Percentiles rank a stretch among this genome's conserved stretches.
Conservation (phyloP, 23 red algal species). For the Gracilaria gracilis region DNA sequence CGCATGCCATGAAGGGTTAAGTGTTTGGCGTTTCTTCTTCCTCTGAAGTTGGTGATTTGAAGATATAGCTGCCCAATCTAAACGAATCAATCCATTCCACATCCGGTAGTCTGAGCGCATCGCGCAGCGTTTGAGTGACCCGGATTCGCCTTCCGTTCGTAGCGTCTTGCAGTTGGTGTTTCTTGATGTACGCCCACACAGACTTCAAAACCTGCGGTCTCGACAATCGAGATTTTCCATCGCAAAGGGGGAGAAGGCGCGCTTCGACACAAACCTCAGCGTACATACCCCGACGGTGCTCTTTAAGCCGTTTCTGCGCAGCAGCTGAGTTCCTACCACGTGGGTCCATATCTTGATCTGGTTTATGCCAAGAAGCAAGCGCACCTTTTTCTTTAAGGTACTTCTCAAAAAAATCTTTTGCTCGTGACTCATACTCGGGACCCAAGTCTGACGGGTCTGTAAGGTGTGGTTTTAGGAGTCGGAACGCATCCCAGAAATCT, state of each 20-base stretch:
- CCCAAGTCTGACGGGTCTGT: constrained; percentile 32
- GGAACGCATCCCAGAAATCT: neutral
- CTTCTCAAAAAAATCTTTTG: constrained; percentile 23
- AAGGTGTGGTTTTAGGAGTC: constrained; percentile 20
- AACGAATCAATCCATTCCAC: constrained; percentile 47
- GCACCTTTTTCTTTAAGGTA: constrained; percentile 37
- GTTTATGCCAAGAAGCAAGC: neutral
- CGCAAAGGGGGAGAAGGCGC: constrained; percentile 29
- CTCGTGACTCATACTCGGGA: constrained; percentile 32
- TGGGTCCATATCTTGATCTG: neutral
- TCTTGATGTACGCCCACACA: constrained; percentile 59
- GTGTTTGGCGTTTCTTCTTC: neutral
- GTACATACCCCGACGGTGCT: constrained; percentile 43
- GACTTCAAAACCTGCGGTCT: constrained; percentile 46
- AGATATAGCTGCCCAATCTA: constrained; percentile 42
- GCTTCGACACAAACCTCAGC: constrained; percentile 13
- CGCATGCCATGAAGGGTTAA: neutral
- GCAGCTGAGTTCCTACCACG: constrained; percentile 26
- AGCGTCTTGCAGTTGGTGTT: constrained; percentile 30
- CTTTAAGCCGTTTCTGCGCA: constrained; percentile 2
- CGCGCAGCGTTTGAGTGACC: constrained; percentile 40
- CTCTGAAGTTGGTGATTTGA: neutral
- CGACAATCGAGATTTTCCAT: constrained; percentile 36
- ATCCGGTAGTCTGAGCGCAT: constrained; percentile 35
- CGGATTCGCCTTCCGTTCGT: constrained; percentile 26